These are phyloP conservation scores for Euphorbia tirucalli DNA, from an alignment of 345 rosid species.

Conservation along the genomic window DNA sequence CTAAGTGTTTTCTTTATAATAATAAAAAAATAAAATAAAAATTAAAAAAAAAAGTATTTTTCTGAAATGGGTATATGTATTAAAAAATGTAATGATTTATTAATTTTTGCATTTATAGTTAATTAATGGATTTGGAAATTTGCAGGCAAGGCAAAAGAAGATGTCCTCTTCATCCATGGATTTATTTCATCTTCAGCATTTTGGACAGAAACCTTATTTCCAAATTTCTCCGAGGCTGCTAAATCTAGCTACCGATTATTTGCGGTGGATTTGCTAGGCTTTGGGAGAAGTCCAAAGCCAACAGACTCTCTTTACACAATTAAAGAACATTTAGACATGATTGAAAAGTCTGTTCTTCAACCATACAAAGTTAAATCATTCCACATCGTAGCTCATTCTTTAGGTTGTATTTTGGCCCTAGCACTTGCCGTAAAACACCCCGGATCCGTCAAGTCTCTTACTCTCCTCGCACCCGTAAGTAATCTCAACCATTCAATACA, in stretches of 20 bases:
- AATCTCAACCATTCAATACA: background rate
- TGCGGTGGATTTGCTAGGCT: constrained; percentile 85
- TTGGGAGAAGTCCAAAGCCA: constrained; percentile 96
- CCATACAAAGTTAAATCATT: constrained; percentile 67
- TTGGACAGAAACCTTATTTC: constrained; percentile 96
- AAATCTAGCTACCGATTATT: constrained; percentile 68
- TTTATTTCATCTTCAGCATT: constrained; percentile 94
- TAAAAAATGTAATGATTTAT: background rate
- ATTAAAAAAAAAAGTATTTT: too few species aligned
- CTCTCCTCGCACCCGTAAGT: constrained; percentile 88
- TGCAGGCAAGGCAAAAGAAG: constrained; percentile 58
- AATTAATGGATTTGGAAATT: background rate
- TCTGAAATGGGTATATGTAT: too few species aligned
- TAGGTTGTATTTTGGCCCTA: constrained; percentile 95
- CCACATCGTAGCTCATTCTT: constrained; percentile 97
- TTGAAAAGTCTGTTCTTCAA: constrained; percentile 49
- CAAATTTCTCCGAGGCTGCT: constrained; percentile 67
- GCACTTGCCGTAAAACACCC: constrained; percentile 86
- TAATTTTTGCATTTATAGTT: background rate
- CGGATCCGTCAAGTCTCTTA: constrained; percentile 74
- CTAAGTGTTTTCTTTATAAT: too few species aligned
- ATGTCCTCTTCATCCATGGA: constrained; percentile 94
- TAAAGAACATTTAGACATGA: constrained; percentile 89
- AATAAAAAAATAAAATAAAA: too few species aligned
- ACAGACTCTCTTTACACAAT: constrained; percentile 83